Evolutionary conservation across 2,329 filamentous ascomycete genomes (phyloP).

Genomic region (Penicillium expansum): DNA sequence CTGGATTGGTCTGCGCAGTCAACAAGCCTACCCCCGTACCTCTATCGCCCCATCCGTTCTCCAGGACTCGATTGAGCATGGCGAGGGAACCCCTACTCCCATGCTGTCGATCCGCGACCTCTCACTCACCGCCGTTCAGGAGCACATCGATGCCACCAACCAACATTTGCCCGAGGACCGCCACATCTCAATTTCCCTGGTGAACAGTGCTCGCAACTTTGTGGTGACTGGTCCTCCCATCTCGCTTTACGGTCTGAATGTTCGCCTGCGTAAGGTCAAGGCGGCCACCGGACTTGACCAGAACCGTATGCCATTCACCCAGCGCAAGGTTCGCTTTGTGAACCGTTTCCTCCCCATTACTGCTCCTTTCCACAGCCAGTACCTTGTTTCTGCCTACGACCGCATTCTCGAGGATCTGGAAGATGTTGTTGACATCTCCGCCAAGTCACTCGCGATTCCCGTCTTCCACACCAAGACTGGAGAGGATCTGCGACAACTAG

Average conservation of each 20-base stretch:
- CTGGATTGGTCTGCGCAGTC: slow-evolving; percentile 96
- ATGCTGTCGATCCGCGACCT: slow-evolving; percentile 98
- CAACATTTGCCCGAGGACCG: slow-evolving; percentile 89
- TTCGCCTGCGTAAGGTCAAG: slow-evolving; percentile 94
- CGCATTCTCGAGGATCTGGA: slow-evolving; percentile 85
- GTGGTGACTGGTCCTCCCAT: slow-evolving; percentile 95
- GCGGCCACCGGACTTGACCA: slow-evolving; percentile 96
- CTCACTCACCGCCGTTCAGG: slow-evolving; percentile 81
- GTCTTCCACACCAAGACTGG: slow-evolving; percentile 90
- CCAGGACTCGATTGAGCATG: slow-evolving; percentile 88
- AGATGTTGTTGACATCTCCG: slow-evolving; percentile 73
- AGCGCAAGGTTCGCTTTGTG: slow-evolving; percentile 93
- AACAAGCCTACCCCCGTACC: slow-evolving; percentile 94
- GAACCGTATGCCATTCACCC: slow-evolving; percentile 86
- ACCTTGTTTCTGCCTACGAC: slow-evolving; percentile 76
- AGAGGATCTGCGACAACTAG: slow-evolving; percentile 70
- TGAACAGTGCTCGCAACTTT: slow-evolving; percentile 96
- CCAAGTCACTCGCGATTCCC: slow-evolving; percentile 71
- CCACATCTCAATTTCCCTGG: slow-evolving; percentile 90
- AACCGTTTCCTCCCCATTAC: slow-evolving; percentile 98
- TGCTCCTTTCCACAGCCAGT: slow-evolving; percentile 96
- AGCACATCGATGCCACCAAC: slow-evolving; percentile 95
- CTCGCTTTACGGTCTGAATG: slow-evolving; percentile 92
- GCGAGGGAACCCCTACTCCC: slow-evolving; percentile 91
- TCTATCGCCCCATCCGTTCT: slow-evolving; percentile 87